These are phyloP conservation scores for Leucocoprinus leucothites DNA, from an alignment of 768 basidiomycete genomes.

Conservation along the genomic window DNA sequence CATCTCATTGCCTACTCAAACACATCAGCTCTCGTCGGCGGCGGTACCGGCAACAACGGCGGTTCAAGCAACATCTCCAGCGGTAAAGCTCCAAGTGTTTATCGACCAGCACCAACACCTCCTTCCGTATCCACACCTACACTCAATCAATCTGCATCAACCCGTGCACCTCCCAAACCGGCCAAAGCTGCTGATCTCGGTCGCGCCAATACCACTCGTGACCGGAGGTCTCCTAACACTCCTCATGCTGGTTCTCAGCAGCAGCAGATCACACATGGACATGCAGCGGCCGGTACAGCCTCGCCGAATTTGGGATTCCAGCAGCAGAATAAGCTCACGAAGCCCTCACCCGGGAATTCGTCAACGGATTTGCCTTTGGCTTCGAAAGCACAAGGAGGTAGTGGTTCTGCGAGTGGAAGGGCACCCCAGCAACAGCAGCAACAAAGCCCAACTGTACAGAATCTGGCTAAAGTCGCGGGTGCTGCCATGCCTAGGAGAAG, in stretches of 20 bases:
- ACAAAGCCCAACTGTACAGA: constrained; percentile 61
- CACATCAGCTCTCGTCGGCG: constrained; percentile 27
- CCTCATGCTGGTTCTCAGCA: constrained; percentile 7
- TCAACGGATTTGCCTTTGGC: constrained; percentile 56
- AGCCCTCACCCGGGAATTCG: constrained; percentile 57
- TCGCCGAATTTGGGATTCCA: constrained; percentile 22
- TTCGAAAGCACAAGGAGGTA: constrained; percentile 20
- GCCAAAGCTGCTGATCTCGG: constrained; percentile 49
- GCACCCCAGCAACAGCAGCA: constrained; percentile 48
- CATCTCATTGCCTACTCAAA: constrained; percentile 14
- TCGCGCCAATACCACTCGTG: constrained; percentile 68
- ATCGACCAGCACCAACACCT: constrained; percentile 77
- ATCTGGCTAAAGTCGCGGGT: constrained; percentile 65
- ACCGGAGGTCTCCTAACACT: constrained; percentile 49
- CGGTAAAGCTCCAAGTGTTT: constrained; percentile 42
- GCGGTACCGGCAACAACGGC: constrained; percentile 1
- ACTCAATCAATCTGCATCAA: constrained; percentile 86
- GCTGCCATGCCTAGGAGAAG: constrained; percentile 80
- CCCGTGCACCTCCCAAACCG: constrained; percentile 63
- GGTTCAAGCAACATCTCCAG: too few species aligned
- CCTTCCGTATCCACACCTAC: constrained; percentile 59
- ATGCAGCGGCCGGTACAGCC: constrained; percentile 17
- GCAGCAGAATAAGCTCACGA: constrained; percentile 35
- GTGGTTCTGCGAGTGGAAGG: constrained; percentile 15
- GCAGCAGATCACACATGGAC: too few species aligned